Percentiles rank a stretch among this genome's conserved stretches.
These are phyloP conservation scores for Ustulina deusta DNA, from an alignment of 2,329 filamentous ascomycete species.

Conservation along the genomic window DNA sequence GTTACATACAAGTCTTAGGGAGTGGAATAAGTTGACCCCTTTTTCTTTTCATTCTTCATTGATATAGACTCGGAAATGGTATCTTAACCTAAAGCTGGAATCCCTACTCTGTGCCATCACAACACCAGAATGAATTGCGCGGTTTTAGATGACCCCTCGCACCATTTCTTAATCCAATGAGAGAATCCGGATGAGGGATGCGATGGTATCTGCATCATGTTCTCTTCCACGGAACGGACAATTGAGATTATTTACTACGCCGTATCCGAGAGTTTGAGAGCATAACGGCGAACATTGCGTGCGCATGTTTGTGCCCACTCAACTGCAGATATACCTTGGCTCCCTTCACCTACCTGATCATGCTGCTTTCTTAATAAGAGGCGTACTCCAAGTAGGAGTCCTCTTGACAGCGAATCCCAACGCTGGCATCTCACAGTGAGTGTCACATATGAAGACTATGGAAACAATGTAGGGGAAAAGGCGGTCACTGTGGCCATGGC, in stretches of 20 bases:
- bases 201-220: neutral
- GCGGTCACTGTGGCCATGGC: constrained; percentile 10
- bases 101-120: neutral
- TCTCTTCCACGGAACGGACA: neutral
- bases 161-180: neutral
- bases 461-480: neutral
- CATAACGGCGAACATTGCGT: neutral
- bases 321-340: neutral
- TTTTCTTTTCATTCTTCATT: too few relatives aligned
- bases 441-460: neutral
- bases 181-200: neutral
- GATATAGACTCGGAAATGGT: too few relatives aligned
- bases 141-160: neutral
- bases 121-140: neutral
- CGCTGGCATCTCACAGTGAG: neutral
- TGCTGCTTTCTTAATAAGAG: constrained; percentile 1
- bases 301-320: neutral
- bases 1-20: neutral
- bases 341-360: neutral
- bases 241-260: neutral
- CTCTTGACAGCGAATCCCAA: neutral
- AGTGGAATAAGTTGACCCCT: rapidly evolving
- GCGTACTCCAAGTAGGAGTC: neutral
- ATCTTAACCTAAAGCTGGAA: too few relatives aligned
- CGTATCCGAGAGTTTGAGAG: neutral